Base-by-base conservation (phyloP, 2,329 filamentous ascomycete species). In the Trichoderma harzianum region DNA sequence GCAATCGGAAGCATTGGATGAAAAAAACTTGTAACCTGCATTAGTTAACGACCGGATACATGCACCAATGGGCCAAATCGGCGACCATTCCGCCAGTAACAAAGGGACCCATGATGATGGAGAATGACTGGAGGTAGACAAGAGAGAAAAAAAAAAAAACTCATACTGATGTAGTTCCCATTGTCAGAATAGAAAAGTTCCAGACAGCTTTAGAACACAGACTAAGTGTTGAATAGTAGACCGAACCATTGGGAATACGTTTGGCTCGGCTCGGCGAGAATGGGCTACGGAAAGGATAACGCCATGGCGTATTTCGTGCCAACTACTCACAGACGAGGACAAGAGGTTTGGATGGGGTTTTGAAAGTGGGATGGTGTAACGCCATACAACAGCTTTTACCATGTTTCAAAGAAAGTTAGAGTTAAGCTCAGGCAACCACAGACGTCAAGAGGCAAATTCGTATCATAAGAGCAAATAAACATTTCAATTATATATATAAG, bases 401-500 rank as follows among this genome's bases (percentile, higher is more conserved):
- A 69, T 51, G 66, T 69, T 69, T 60, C 18, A 60, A 60, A 43
- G 34, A 69, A 51, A 69, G 36, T 69, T 61, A 16, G 51, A 69
- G 34, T 69, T 69, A 69, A 69, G 67, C 67, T 69, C 67, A n/a
- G n/a, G 28, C 16, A 30, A 68, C 39, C 36, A 69, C 21, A 34
- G 21, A 26, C 10, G 16, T 18, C 30, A 55, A 12, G 47, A 18
- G 26, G n/a, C 12, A 26, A 36, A 12, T 14, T 18, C 26, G 8
- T n/a, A 43, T 47, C 12, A 39, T 34, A 60, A 65, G 39, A 68
- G 51, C 32, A 66, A 72, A 62, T 71, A 71, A 67, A 71, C 68
- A 71, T 53, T 69, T 70, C 58, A 69, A 69, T 66, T 69, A 66
- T 62, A 69, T 69, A 69, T 69, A 69, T 69, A 21, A 62, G 14